Evolutionary conservation across 2,329 filamentous ascomycete species (phyloP), one percentile per base, ranked within the genome.

Genomic region (Venturia pyrina): DNA sequence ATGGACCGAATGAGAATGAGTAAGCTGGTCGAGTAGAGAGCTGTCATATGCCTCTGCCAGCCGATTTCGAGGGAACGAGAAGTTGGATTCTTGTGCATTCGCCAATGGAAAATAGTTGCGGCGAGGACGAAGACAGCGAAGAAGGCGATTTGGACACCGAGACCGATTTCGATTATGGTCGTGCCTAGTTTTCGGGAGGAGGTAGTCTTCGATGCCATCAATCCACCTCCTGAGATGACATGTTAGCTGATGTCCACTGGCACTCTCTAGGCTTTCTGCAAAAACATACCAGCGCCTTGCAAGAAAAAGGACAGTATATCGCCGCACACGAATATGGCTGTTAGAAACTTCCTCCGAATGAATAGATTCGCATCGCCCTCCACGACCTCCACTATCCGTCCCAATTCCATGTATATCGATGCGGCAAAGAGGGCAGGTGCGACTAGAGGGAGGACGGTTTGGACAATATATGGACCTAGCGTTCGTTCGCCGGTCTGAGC

Each of bases 381-480:
- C 6, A 78, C 72, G 48, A 76, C 69, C 28, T 75, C 73, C 17
- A 82, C 77, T 46, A 82, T 74, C 10, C 81, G 77, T 41, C 77
- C 78, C 46, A 82, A 76, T 19, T 76, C 73, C 72, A 81, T 83
- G 69, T 83, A 83, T 68, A 82, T 78, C 0, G 78, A 77, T 17
- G 81, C 81, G 21, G 81, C 81, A 68, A 81, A 78, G 63, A 82
- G 77, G 3, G 78, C 78, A 1, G 81, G 81, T 1, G 78, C 79
- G 32, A 83, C 74, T 5, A 83, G 75, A 60, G 82, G 74, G 69
- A 82, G 75, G 43, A 81, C 68, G 21, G 72, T 74, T 67, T 80
- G 76, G 66, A 81, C 72, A 63, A 79, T 76, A 70, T 77, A 82
- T 0, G 75, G 72, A 0, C 70, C 70, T 64, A 79, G 74, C 1